A percentile compares a stretch with the other conserved stretches of the same genome.
Conservation (phyloP, 345 rosid species). For the Gossypium turneri region DNA sequence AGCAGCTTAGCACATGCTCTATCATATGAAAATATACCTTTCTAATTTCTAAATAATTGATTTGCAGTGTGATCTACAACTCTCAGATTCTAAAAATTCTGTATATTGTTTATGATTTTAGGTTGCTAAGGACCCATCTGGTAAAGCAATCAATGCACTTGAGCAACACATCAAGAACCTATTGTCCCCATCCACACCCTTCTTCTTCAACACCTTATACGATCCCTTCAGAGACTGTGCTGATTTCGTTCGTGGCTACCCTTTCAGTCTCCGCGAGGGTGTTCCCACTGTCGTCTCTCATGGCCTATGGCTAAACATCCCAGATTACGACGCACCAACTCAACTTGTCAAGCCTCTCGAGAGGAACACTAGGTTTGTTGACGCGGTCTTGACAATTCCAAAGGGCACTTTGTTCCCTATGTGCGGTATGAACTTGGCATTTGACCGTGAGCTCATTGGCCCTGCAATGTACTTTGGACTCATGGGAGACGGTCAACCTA, state of each 20-base stretch:
- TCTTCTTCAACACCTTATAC: constrained; percentile 92
- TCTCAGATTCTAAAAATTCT: background rate
- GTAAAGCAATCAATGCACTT: constrained; percentile 74
- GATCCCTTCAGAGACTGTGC: constrained; percentile 89
- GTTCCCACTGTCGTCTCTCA: constrained; percentile 92
- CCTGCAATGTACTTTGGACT: constrained; percentile 98
- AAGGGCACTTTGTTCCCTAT: constrained; percentile 93
- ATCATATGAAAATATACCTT: background rate
- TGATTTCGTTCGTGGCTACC: constrained; percentile 95
- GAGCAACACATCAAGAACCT: constrained; percentile 95
- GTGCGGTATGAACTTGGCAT: constrained; percentile 98
- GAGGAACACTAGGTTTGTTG: constrained; percentile 90
- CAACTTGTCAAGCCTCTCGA: constrained; percentile 96
- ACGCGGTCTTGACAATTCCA: constrained; percentile 86
- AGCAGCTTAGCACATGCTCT: background rate
- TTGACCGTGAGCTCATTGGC: constrained; percentile 89
- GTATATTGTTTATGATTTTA: constrained; percentile 19
- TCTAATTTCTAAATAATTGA: background rate
- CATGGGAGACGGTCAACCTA: constrained; percentile 97
- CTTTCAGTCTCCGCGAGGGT: constrained; percentile 94
- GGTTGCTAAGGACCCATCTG: constrained; percentile 92
- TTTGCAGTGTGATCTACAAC: background rate
- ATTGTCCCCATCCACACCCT: constrained; percentile 74
- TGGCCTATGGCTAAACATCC: constrained; percentile 99
- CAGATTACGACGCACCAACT: constrained; percentile 97